A percentile compares a stretch with the other conserved stretches of the same genome.
Conservation (phyloP, 129 eudicot species). For the Chrysanthemum makinoi region DNA sequence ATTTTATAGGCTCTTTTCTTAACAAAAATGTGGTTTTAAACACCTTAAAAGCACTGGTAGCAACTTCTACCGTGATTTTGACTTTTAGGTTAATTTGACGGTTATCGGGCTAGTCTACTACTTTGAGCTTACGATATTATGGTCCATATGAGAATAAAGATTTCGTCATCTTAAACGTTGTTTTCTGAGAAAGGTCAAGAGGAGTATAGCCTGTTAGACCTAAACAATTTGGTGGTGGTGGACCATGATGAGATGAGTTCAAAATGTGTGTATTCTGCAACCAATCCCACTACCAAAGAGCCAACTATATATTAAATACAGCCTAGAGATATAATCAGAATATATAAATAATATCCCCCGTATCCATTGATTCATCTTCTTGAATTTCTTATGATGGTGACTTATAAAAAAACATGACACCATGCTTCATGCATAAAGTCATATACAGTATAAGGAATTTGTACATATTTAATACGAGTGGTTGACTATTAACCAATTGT, state of each 20-base stretch:
- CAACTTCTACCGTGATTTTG: not conserved
- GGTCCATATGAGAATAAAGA: not conserved
- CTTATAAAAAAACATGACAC: not conserved
- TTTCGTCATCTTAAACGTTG: not conserved
- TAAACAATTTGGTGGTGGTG: not conserved
- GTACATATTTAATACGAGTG: too few relatives aligned
- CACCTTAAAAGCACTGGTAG: not conserved
- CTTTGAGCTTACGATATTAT: not conserved
- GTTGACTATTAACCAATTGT: too few relatives aligned
- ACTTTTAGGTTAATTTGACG: not conserved
- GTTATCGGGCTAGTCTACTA: not conserved
- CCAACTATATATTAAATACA: not conserved
- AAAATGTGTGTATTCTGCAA: slow-evolving; percentile 1
- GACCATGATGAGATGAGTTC: slow-evolving; percentile 11
- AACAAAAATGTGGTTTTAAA: not conserved
- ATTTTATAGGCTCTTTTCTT: not conserved
- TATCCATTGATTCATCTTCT: not conserved
- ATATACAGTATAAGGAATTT: not conserved
- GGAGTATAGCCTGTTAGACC: not conserved
- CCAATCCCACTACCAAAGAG: slow-evolving; percentile 11
- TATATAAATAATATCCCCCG: not conserved
- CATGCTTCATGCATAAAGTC: slow-evolving; percentile 8
- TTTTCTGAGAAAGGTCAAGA: not conserved
- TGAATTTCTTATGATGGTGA: slow-evolving; percentile 11
- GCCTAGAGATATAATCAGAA: not conserved